Base-by-base conservation (phyloP, 176 grass and related monocot species). In the Alopecurus myosuroides region DNA sequence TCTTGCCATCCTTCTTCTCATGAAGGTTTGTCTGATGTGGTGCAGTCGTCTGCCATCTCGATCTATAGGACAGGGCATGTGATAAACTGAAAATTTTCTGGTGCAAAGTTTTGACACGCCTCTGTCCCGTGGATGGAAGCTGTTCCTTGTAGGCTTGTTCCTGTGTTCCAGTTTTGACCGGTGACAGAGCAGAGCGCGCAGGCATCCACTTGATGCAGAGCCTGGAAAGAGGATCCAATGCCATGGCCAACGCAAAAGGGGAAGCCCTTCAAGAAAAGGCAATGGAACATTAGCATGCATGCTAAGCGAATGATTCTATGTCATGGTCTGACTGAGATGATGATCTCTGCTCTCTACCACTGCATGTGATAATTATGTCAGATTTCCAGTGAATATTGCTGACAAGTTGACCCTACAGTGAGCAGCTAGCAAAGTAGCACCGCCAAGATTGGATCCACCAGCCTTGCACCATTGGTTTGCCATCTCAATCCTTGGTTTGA, bases 371-470 rank as follows among this genome's bases (percentile, higher is more conserved):
- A 39, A 81, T 76, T 70, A 62, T 58, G 52, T n/a, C n/a, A n/a
- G n/a, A n/a, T n/a, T n/a, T n/a, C 2, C 14, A 62, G 77, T 62
- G 71, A 31, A 33, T 1, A 42, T 23, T 45, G 3, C 25, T 18
- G 63, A 26, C 70, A 70, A 11, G 51, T 9, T 69, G 28, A 26
- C 37, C 71, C 48, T 57, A 70, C 70, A 22, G 6, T 29, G 9
- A 37, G 37, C 9, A 37, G 37, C 9, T 30, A 17, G 5, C 62
- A 40, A 22, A 5, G 46, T 30, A 17, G 5, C 50, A 40, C 42
- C 3, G 46, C 79, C 64, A 40, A 77, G 49, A 88, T 82, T 15
- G 72, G 86, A 82, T 88, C 79, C 14, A 46, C 20, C 6, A 70
- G 22, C 48, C 28, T 18, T 36, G 17, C 6, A 25, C 63, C 56